phyloP scores from a whole-genome alignment of 768 basidiomycete species.

The Lactarius akahatsu region DNA sequence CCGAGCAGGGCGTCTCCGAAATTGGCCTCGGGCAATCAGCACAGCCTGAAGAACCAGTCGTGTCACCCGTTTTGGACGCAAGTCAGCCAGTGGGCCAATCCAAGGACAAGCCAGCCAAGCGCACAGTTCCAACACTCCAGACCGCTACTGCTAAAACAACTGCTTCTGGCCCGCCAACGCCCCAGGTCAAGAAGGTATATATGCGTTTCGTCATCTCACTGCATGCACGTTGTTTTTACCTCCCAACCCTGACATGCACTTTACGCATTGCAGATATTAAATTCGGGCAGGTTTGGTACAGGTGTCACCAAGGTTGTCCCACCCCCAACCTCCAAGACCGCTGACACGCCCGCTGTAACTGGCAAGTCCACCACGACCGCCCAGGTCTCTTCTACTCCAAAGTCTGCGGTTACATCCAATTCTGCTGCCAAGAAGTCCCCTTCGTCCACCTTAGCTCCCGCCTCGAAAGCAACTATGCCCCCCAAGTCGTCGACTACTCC shows the following conservation, averaged over 20 bases:
- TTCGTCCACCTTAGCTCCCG: constrained; percentile 27
- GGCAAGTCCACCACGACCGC: constrained; percentile 26
- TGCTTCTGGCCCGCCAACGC: constrained; percentile 47
- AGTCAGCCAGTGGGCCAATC: constrained; percentile 28
- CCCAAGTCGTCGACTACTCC: constrained; percentile 25
- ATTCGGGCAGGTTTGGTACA: constrained; percentile 32
- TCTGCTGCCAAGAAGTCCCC: constrained; percentile 36
- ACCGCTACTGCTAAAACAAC: constrained; percentile 46
- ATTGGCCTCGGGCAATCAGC: constrained; percentile 22
- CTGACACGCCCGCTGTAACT: constrained; percentile 39
- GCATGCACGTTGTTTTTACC: constrained; percentile 17
- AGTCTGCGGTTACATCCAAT: constrained; percentile 31
- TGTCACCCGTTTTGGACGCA: constrained; percentile 15
- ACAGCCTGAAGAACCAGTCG: constrained; percentile 22
- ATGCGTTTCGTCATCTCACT: constrained; percentile 27
- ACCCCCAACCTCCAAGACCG: constrained; percentile 41
- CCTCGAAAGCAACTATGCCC: constrained; percentile 28
- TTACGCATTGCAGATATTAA: constrained; percentile 25
- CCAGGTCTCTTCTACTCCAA: constrained; percentile 38
- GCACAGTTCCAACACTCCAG: constrained; percentile 40
- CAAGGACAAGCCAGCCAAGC: constrained; percentile 33
- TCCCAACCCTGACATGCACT: constrained; percentile 29
- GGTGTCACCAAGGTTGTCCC: constrained; percentile 43
- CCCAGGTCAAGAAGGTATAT: constrained; percentile 68
- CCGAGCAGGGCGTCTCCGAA: constrained; percentile 11